Conservation (phyloP, 495 filamentous ascomycete genomes). For the Hypoxylon perforatum region DNA sequence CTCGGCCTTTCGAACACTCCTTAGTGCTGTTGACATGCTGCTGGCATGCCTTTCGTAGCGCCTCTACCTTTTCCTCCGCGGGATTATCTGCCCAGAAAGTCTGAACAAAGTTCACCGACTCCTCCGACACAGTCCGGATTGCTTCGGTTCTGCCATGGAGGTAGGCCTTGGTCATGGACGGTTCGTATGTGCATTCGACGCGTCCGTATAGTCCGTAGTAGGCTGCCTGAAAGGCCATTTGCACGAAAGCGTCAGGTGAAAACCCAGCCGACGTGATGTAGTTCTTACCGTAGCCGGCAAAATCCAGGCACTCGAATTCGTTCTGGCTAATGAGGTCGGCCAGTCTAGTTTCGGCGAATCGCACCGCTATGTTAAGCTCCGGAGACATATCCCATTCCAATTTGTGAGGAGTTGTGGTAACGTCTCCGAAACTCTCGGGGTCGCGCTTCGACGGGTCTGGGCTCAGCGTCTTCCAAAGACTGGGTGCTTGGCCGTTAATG, state of each 20-base stretch:
- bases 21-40: slow-evolving; percentile 83
- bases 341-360: slow-evolving; percentile 94
- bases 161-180: slow-evolving; percentile 96
- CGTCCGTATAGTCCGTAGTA: slow-evolving; percentile 98
- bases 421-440: slow-evolving; percentile 91
- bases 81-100: slow-evolving; percentile 96
- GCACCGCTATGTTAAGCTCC: slow-evolving; percentile 87
- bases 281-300: slow-evolving; percentile 90
- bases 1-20: slow-evolving; percentile 89
- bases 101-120: slow-evolving; percentile 85
- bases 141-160: slow-evolving; percentile 96
- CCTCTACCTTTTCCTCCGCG: slow-evolving; percentile 81
- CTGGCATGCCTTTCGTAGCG: slow-evolving; percentile 83
- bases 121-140: slow-evolving; percentile 84
- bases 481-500: slow-evolving; percentile 95
- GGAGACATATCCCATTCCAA: slow-evolving; percentile 98
- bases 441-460: slow-evolving; percentile 96
- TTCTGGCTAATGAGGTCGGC: slow-evolving; percentile 97
- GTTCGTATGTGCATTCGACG: slow-evolving; percentile 95
- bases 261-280: slow-evolving; percentile 98
- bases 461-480: slow-evolving; percentile 87
- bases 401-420: slow-evolving; percentile 93
- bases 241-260: slow-evolving; percentile 96
- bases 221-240: slow-evolving; percentile 99
- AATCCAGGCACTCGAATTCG: slow-evolving; percentile 93